These are phyloP conservation scores for Paramecium sexaurelia DNA, from an alignment of 73 alveolate species.

Conservation along the genomic window DNA sequence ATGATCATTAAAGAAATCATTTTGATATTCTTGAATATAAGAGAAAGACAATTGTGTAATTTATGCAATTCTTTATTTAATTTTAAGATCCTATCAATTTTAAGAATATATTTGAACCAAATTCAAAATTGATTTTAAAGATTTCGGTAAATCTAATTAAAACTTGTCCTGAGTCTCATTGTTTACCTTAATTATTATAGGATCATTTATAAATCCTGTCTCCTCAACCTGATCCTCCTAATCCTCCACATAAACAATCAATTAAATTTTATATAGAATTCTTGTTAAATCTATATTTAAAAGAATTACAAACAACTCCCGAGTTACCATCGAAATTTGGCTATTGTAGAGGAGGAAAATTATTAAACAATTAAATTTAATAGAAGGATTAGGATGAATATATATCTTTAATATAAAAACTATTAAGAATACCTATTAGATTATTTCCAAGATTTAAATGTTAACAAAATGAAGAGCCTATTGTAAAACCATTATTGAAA, in stretches of 20 bases:
- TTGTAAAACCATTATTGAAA: constrained; percentile 10
- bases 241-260: not conserved
- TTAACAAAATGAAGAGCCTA: not conserved
- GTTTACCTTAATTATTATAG: not conserved
- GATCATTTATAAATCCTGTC: not conserved
- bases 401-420: constrained; percentile 10
- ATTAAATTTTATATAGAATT: constrained; percentile 4
- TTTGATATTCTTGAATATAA: constrained; percentile 45
- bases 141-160: not conserved
- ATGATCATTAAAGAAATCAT: constrained; percentile 33
- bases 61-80: constrained; percentile 6
- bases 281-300: not conserved
- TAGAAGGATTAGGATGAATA: constrained; percentile 54
- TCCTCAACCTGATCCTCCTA: not conserved
- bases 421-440: constrained; percentile 28
- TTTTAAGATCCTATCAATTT: constrained; percentile 38
- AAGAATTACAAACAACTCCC: constrained; percentile 29
- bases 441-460: constrained; percentile 40
- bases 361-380: not conserved
- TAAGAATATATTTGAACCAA: constrained; percentile 42
- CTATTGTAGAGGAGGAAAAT: not conserved
- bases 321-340: constrained; percentile 32
- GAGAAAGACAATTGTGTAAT: not conserved
- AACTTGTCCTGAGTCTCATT: constrained; percentile 24
- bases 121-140: not conserved